phyloP scores from a whole-genome alignment of 768 basidiomycete species.

The Chalciporus pseudorubinellus region DNA sequence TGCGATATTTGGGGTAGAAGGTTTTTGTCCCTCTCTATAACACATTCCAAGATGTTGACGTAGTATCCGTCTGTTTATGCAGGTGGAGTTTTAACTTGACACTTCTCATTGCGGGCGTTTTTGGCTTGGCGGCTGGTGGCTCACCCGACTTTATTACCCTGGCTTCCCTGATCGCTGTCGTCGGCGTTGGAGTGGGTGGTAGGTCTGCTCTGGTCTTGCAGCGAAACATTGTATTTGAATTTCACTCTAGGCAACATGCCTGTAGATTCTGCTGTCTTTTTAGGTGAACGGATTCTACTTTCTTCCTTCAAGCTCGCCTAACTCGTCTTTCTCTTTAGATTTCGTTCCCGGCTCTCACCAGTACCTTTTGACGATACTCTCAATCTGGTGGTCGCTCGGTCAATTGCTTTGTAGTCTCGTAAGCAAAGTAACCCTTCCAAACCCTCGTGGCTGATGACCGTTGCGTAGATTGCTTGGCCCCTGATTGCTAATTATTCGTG shows the following conservation, averaged over 20 bases:
- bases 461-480: slow-evolving; percentile 55
- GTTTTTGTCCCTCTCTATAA: slow-evolving; percentile 20
- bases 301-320: not conserved
- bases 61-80: not conserved
- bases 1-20: slow-evolving; percentile 53
- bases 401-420: slow-evolving; percentile 51
- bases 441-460: not conserved
- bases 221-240: not conserved
- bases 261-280: slow-evolving; percentile 51
- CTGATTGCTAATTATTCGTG: slow-evolving; percentile 57
- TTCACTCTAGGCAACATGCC: slow-evolving; percentile 46
- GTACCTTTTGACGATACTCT: slow-evolving; percentile 55
- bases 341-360: slow-evolving; percentile 54
- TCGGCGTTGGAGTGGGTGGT: slow-evolving; percentile 51
- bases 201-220: slow-evolving; percentile 1
- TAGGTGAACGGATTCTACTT: slow-evolving; percentile 35
- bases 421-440: slow-evolving; percentile 4
- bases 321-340: slow-evolving; percentile 35
- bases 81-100: slow-evolving; percentile 57
- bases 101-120: slow-evolving; percentile 50
- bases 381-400: slow-evolving; percentile 60
- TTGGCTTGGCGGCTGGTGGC: slow-evolving; percentile 50
- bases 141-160: slow-evolving; percentile 47
- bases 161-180: slow-evolving; percentile 44
- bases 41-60: not conserved